Base-by-base conservation (phyloP, 768 basidiomycete species). In the Boletus vinaceobasis region DNA sequence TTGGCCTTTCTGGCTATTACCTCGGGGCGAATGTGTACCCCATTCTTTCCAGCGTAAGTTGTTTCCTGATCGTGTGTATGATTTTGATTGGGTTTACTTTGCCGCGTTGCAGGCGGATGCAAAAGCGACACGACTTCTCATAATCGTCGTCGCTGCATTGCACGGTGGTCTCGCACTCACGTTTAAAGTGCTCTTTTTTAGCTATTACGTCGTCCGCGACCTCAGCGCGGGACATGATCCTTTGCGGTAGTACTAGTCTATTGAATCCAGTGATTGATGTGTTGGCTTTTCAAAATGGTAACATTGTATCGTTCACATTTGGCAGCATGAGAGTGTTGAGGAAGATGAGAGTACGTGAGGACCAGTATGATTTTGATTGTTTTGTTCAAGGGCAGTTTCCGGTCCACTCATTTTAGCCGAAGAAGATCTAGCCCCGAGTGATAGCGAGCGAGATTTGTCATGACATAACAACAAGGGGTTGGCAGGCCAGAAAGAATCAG, bases 21-120 rank as follows among this genome's bases (percentile, higher is more conserved):
- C 78, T 99, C 29, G 77, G 79, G 14, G 77, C 78, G 23, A 93
- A 94, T 64, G 82, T 97, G 43, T 98, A 97, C 62, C 96, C 96
- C 4, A 81, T 97, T 49, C 84, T 98, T 29, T 84, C 89, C 35
- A 80, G 84, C 9, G 93, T 95, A 61, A 62, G 88, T 77, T 47
- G 40, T 47, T 23, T 21, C 15, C 9, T 54, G 49, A 8, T 19
- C 50, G 45, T 51, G 23, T 15, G 8, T 10, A 4, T 46, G 14
- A 32, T 17, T 14, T 35, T 21, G 45, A 23, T 55, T 31, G 36
- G 37, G 17, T 13, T 57, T 27, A 58, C 31, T 50, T 40, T 17
- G 21, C 29, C 3, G 19, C 48, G 19, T 49, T 53, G 2, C 60
- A 93, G 89, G 90, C 90, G 53, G 93, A 93, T 74, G 86, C 87